Evolutionary conservation across 371 early-diverging fungal species (phyloP).

Genomic region (Mucor velutinosus): DNA sequence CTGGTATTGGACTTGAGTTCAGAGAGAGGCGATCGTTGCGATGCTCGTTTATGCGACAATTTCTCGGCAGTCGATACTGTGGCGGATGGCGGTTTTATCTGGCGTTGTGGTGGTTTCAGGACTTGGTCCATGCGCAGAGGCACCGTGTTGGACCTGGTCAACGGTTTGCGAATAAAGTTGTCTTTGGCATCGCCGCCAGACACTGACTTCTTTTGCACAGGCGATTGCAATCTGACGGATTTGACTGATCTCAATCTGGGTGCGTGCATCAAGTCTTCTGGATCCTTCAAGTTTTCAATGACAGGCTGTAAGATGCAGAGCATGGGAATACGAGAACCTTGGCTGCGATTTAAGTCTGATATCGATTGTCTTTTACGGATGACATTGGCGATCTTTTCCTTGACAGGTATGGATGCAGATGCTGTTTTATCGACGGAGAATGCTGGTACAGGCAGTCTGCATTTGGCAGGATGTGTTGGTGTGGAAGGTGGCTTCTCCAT

Average conservation of each 20-base stretch:
- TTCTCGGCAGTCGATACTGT: neutral
- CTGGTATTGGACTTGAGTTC: conserved; percentile 5
- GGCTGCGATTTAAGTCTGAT: conserved; percentile 36
- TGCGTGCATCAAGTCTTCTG: neutral
- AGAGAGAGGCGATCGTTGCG: conserved; percentile 4
- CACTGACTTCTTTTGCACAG: neutral
- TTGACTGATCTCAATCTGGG: conserved; percentile 5
- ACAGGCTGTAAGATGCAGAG: conserved; percentile 28
- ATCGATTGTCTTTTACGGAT: conserved; percentile 41
- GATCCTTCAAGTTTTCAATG: conserved; percentile 1
- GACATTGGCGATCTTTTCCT: conserved; percentile 39
- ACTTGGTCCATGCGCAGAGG: conserved; percentile 21
- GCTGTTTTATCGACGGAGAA: conserved; percentile 33
- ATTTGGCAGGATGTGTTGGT: conserved; percentile 18
- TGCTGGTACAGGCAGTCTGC: conserved; percentile 42
- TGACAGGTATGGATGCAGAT: conserved; percentile 28
- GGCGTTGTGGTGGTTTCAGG: neutral
- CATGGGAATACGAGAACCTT: conserved; percentile 50
- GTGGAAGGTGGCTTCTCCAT: neutral
- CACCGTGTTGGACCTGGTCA: conserved; percentile 22
- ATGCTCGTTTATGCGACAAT: neutral
- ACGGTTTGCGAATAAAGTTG: conserved; percentile 5
- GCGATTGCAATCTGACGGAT: conserved; percentile 2
- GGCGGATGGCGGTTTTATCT: conserved; percentile 8
- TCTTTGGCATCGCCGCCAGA: neutral